These are phyloP conservation scores for Stagonosporopsis cucurbitacearum DNA, from an alignment of 2,329 filamentous ascomycete genomes.

Conservation along the genomic window DNA sequence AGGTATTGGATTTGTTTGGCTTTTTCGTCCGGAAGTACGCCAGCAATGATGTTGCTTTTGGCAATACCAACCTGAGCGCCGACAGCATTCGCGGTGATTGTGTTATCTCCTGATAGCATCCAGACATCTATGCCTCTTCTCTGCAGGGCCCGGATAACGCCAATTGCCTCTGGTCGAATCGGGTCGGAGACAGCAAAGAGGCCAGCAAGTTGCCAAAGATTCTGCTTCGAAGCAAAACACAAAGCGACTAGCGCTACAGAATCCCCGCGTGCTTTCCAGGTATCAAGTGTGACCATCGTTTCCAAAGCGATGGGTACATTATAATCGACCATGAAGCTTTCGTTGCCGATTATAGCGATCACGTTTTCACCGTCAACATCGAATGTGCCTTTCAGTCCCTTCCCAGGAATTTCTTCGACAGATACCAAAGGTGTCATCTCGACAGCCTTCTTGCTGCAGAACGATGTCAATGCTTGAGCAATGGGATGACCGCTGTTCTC, in stretches of 20 bases:
- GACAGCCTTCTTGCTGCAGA: conserved; percentile 54
- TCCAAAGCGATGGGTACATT: conserved; percentile 36
- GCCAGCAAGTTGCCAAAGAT: conserved; percentile 60
- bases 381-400: conserved; percentile 69
- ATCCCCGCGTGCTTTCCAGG: conserved; percentile 52
- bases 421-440: conserved; percentile 31
- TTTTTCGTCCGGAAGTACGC: conserved; percentile 85
- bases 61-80: conserved; percentile 78
- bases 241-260: conserved; percentile 52
- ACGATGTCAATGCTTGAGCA: conserved; percentile 71
- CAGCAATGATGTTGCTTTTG: conserved; percentile 77
- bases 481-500: conserved; percentile 77
- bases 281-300: conserved; percentile 33
- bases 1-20: conserved; percentile 69
- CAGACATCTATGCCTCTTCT: conserved; percentile 74
- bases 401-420: conserved; percentile 73
- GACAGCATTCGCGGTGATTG: conserved; percentile 81
- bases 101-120: conserved; percentile 93
- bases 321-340: conserved; percentile 65
- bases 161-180: conserved; percentile 73
- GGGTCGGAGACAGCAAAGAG: conserved; percentile 81
- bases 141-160: conserved; percentile 70
- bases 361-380: conserved; percentile 37
- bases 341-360: conserved; percentile 72
- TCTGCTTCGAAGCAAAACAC: not conserved